Evolutionary conservation across 331 rosid genomes (phyloP), one percentile per base, ranked within the genome.

Genomic region (Malus hybrid): DNA sequence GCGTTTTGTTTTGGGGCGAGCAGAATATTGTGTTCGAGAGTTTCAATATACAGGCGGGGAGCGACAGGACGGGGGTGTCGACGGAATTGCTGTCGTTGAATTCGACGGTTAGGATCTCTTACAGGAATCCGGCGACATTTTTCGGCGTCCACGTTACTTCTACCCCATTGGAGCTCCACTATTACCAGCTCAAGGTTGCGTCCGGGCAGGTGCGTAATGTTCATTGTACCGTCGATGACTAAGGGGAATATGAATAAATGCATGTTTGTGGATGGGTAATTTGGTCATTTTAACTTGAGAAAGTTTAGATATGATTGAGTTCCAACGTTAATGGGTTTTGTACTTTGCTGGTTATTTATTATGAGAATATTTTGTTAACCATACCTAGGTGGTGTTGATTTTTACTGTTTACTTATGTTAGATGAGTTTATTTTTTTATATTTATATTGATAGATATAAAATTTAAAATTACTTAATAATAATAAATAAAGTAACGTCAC

Each of bases 81-180:
- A 94, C 97, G 4, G 95, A 94, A 71, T 83, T 94, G 96, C 72
- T 94, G 66, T 77, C 97, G 60, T n/a, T 94, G 79, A 94, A 94
- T 65, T 90, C 99, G 46, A 94, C 97, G 87, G 96, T 94, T 22
- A 86, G 78, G 84, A 87, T 94, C 12, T 29, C 65, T 10, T 94
- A 88, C 84, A 85, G 70, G 63, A 94, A 94, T 72, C 92, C 92
- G 1, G 96, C 84, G n/a, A 88, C 97, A 4, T 94, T 94, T 74
- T 92, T 92, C 82, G 95, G 96, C 29, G 88, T 90, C 73, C 99
- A 94, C 64, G 99, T 92, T 88, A 86, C 87, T 42, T 84, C 91
- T 1, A 88, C 91, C 1, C 96, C 96, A 9, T 65, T 94, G 60
- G 80, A 84, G 6, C 95, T 94, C 24, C 82, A 46, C 50, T 90